Evolutionary conservation across 164 flowering plant species (phyloP).

Genomic region (Magnolia kwangsiensis): DNA sequence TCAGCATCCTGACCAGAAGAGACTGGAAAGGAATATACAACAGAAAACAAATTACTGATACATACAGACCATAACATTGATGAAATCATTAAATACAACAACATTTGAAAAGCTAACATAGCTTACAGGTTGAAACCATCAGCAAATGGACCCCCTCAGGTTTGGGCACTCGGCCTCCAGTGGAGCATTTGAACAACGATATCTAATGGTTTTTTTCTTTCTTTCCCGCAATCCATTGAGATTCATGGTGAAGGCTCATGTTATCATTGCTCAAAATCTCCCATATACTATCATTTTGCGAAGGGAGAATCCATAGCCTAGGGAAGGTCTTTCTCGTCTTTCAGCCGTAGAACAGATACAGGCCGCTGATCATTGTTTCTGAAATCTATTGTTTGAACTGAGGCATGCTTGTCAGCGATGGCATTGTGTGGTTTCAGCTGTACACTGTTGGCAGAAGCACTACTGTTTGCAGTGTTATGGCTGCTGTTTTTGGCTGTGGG

Average conservation of each 20-base stretch:
- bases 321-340: constrained; percentile 42
- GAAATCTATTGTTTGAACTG: constrained; percentile 28
- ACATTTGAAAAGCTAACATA: not conserved
- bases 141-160: not conserved
- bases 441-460: constrained; percentile 4
- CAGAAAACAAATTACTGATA: constrained; percentile 2
- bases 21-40: constrained; percentile 5
- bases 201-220: too few relatives aligned
- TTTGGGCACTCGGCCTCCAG: not conserved
- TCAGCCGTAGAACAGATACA: constrained; percentile 38
- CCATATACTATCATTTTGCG: not conserved
- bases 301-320: constrained; percentile 7
- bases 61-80: not conserved
- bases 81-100: constrained; percentile 9
- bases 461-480: constrained; percentile 34
- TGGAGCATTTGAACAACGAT: not conserved
- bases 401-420: constrained; percentile 27
- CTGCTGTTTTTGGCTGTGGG: constrained; percentile 60
- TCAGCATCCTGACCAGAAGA: not conserved
- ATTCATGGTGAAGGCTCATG: not conserved
- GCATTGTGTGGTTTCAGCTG: constrained; percentile 33
- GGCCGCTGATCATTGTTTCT: constrained; percentile 45
- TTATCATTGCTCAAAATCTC: not conserved
- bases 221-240: not conserved
- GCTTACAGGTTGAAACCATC: constrained; percentile 8